These are phyloP conservation scores for Pulveroboletus frians DNA, from an alignment of 768 basidiomycete genomes.

Conservation along the genomic window DNA sequence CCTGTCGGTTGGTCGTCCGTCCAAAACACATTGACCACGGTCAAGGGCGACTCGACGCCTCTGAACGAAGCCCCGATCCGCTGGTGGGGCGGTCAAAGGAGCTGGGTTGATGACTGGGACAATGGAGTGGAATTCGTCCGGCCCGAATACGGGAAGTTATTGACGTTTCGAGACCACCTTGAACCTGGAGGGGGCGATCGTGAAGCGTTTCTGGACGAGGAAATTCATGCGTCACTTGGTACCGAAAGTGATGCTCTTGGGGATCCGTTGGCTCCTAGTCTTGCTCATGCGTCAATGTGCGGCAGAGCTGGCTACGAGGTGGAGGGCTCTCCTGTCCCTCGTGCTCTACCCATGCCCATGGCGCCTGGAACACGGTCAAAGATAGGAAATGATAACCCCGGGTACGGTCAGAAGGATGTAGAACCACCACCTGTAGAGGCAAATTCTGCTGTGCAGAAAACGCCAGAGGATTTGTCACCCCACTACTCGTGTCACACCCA, in stretches of 20 bases:
- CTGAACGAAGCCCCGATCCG: constrained; percentile 15
- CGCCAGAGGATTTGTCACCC: not conserved
- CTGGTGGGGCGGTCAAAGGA: constrained; percentile 17
- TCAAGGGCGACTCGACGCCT: constrained; percentile 9
- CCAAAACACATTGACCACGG: not conserved
- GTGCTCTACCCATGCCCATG: constrained; percentile 6
- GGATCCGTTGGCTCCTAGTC: not conserved
- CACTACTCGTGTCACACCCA: not conserved
- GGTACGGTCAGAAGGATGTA: constrained; percentile 1
- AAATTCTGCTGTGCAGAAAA: not conserved
- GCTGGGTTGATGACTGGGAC: constrained; percentile 21
- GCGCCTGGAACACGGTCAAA: not conserved
- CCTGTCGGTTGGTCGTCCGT: not conserved
- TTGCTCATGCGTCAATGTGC: not conserved
- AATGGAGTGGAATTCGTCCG: not conserved
- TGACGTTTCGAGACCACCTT: constrained; percentile 5
- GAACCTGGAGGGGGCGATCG: not conserved
- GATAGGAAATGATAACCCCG: not conserved
- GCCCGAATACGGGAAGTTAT: not conserved
- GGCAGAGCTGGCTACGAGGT: not conserved
- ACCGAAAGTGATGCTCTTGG: not conserved
- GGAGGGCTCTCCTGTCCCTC: constrained; percentile 4
- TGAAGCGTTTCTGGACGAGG: constrained; percentile 16
- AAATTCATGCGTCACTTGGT: constrained; percentile 20
- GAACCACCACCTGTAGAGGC: not conserved